Evolutionary conservation across 495 filamentous ascomycete genomes (phyloP), one percentile per base, ranked within the genome.

Genomic region (Patellaria atrata): DNA sequence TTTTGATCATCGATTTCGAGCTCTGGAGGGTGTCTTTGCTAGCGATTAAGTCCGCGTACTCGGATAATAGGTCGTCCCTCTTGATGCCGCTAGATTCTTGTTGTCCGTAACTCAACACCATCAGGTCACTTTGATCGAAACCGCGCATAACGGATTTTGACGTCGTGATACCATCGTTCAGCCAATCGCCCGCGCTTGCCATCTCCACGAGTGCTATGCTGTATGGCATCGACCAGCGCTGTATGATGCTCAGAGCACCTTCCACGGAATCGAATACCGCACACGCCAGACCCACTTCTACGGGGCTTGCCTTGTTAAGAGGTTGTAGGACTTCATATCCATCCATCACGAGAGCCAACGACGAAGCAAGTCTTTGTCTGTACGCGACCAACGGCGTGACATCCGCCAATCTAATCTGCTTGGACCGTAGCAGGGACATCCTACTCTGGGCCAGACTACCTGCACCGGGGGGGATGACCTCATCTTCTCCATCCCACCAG

Each of bases 401-500:
- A 37, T 70, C 68, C 5, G 65, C 63, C 9, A 53, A 36, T 11
- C 62, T 48, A 22, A 40, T 32, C 23, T 28, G 43, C 16, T 40
- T 52, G 29, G 47, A 51, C 8, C 45, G 34, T 22, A 36, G 33
- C 15, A 57, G 28, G 8, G 57, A 59, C 11, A 45, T 52, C 26
- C 54, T 47, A 31, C 53, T 58, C 9, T 36, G 39, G 14, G 48
- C 42, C 8, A 60, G 41, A 30, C 45, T 57, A 29, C 46, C 43
- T 47, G 35, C n/a, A n/a, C n/a, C n/a, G n/a, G n/a, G n/a, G 40
- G 54, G 26, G 56, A 41, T 16, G 41, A 65, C 61, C 12, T 76
- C 65, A 33, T 75, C 73, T 11, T 79, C 69, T 22, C 85, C 80
- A 52, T 84, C 74, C 82, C 84, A 91, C 85, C 85, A 94, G 0